These are phyloP conservation scores for Raphidocelis subcapitata DNA, from an alignment of 139 green algal species.

Conservation along the genomic window DNA sequence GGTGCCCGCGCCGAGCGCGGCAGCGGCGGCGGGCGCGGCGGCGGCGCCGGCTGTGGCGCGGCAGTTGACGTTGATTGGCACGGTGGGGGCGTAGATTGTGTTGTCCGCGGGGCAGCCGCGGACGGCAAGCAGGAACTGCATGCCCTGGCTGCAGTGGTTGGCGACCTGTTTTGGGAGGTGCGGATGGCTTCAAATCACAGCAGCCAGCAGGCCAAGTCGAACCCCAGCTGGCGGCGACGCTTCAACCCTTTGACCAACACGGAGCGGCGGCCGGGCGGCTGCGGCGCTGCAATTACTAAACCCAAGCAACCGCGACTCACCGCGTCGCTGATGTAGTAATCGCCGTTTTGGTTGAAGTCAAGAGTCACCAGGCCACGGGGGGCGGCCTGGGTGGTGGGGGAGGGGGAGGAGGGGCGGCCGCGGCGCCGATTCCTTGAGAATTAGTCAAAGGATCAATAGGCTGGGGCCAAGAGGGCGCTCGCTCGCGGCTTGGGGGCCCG, in stretches of 20 bases:
- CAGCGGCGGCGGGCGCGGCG: neutral
- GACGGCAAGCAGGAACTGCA: constrained; percentile 33
- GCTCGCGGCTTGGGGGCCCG: too few relatives aligned
- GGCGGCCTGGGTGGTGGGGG: constrained; percentile 1
- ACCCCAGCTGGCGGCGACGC: too few relatives aligned
- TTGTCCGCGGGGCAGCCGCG: constrained; percentile 22
- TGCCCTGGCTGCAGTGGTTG: constrained; percentile 23
- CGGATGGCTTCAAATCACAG: too few relatives aligned
- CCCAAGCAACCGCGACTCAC: constrained; percentile 3
- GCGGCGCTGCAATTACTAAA: too few relatives aligned
- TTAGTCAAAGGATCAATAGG: too few relatives aligned
- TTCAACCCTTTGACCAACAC: too few relatives aligned
- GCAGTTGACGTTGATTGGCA: constrained; percentile 28
- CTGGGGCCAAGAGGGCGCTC: too few relatives aligned
- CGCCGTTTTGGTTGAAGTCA: constrained; percentile 33
- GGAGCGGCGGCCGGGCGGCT: too few relatives aligned
- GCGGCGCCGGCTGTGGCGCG: neutral
- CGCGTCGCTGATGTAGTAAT: constrained; percentile 31
- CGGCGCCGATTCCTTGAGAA: too few relatives aligned
- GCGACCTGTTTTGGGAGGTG: constrained; percentile 2
- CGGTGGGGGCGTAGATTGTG: constrained; percentile 13
- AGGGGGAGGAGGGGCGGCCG: too few relatives aligned
- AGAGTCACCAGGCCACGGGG: constrained; percentile 17
- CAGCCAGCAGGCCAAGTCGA: too few relatives aligned
- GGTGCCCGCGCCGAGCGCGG: neutral